These are phyloP conservation scores for Sequoia sempervirens DNA, from an alignment of 75 land plant genomes.

Conservation along the genomic window DNA sequence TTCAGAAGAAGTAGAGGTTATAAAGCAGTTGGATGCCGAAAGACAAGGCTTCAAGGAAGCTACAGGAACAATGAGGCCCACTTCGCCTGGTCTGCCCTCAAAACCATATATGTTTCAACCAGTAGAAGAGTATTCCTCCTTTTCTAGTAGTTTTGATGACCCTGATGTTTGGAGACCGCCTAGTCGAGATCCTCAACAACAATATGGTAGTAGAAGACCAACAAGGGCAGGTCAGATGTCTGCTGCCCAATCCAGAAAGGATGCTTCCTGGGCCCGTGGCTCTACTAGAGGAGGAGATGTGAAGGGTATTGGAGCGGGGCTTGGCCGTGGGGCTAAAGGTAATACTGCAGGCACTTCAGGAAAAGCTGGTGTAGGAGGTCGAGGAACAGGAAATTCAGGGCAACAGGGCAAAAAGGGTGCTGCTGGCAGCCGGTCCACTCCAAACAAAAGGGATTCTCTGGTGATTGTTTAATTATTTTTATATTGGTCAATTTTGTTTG, in stretches of 20 bases:
- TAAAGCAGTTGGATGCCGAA: slow-evolving; percentile 92
- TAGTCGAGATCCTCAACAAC: slow-evolving; percentile 47
- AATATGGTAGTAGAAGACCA: slow-evolving; percentile 71
- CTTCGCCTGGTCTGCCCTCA: slow-evolving; percentile 56
- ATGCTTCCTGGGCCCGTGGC: slow-evolving; percentile 76
- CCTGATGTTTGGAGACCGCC: slow-evolving; percentile 99
- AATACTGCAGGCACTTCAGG: slow-evolving; percentile 20
- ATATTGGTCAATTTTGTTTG: neutral
- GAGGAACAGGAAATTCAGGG: slow-evolving; percentile 41
- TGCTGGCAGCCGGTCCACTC: slow-evolving; percentile 37
- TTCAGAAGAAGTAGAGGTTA: slow-evolving; percentile 77
- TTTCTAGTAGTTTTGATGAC: slow-evolving; percentile 63
- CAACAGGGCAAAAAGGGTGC: slow-evolving; percentile 43
- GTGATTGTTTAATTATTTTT: slow-evolving; percentile 25
- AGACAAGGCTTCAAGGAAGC: slow-evolving; percentile 75
- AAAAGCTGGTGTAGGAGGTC: slow-evolving; percentile 41
- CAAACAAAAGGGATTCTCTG: slow-evolving; percentile 67
- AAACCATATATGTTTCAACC: slow-evolving; percentile 76
- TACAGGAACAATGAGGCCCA: slow-evolving; percentile 41
- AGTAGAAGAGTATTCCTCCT: slow-evolving; percentile 70
- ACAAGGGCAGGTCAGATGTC: slow-evolving; percentile 68
- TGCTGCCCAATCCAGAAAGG: slow-evolving; percentile 50
- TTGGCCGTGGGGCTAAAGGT: slow-evolving; percentile 43
- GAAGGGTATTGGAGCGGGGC: slow-evolving; percentile 9
- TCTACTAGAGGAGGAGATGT: slow-evolving; percentile 25